Base-by-base conservation (phyloP, 1,284 basidiomycete genomes). In the Megacollybia platyphylla region DNA sequence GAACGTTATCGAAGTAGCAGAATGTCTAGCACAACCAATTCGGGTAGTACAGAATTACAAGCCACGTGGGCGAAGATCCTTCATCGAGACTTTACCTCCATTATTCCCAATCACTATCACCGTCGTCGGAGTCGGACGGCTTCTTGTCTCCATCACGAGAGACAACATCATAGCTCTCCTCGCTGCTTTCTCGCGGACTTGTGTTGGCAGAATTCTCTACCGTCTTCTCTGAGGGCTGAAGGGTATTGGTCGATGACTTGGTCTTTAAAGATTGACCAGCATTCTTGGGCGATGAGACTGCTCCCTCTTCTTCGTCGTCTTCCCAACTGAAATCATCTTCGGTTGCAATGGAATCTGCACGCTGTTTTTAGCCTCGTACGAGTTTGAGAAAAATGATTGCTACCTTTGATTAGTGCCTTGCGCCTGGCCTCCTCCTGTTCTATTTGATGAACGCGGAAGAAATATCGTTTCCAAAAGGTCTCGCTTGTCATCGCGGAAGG, bases 391-490 rank as follows among this genome's bases (percentile, higher is more conserved):
- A 44, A 32, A 27, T n/a, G 13, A 57, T 6, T 15, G 68, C 41
- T 55, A 86, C 90, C 80, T 67, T 83, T 73, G 13, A 97, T 63
- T 18, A 96, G 61, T 24, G 76, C 73, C 60, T 87, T 88, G 46
- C 92, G 76, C 51, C 81, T 80, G 52, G 76, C 76, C 56, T 91
- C 88, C 51, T 93, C 89, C 24, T 68, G 63, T 48, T 85, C 79
- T 47, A 96, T 92, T 60, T 91, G 87, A 57, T 86, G 68, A 29
- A 81, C 77, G 30, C 91, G 77, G 76, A 93, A 97, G 63, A 93
- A 90, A 62, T 91, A 96, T 10, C 91, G 71, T 40, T 76, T 74
- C 92, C 92, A 96, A 62, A 96, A 97, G 32, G 70, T 69, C 37
- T 81, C 73, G 42, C 76, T 70, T 1, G 73, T 67, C 51, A 94